These are phyloP conservation scores for Neurospora intermedia DNA, from an alignment of 495 filamentous ascomycete genomes.

Conservation along the genomic window DNA sequence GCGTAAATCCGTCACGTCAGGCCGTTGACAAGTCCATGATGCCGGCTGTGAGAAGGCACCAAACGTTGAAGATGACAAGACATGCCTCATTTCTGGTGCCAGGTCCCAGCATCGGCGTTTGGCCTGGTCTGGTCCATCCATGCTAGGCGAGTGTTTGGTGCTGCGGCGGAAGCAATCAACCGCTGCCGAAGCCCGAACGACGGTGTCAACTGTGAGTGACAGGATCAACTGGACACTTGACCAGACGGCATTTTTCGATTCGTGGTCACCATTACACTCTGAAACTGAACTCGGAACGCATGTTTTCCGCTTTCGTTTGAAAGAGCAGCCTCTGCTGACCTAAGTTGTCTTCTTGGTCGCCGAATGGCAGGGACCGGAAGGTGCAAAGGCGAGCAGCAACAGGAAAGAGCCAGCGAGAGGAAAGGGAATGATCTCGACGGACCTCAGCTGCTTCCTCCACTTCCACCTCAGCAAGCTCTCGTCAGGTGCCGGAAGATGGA, in stretches of 20 bases:
- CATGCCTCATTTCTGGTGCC: background rate
- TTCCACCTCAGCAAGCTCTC: too few relatives aligned
- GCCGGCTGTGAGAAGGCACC: background rate
- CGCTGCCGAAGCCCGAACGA: background rate
- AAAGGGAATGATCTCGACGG: background rate
- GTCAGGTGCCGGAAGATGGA: too few relatives aligned
- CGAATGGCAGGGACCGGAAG: background rate
- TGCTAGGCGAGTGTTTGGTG: background rate
- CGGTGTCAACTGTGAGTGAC: background rate
- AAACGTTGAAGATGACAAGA: background rate
- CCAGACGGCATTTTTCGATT: background rate
- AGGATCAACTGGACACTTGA: background rate
- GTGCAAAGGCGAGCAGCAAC: background rate
- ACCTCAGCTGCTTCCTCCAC: too few relatives aligned
- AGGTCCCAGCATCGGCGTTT: background rate
- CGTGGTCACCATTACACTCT: background rate
- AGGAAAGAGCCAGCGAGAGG: background rate
- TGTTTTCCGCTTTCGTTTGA: background rate
- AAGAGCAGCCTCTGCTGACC: too few relatives aligned
- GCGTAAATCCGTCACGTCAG: background rate
- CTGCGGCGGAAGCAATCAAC: background rate
- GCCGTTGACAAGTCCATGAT: background rate
- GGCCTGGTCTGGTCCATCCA: background rate
- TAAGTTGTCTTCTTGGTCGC: background rate
- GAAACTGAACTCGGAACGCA: background rate